Conservation (phyloP, 176 grass and related monocot species). For the Musa beccarii region DNA sequence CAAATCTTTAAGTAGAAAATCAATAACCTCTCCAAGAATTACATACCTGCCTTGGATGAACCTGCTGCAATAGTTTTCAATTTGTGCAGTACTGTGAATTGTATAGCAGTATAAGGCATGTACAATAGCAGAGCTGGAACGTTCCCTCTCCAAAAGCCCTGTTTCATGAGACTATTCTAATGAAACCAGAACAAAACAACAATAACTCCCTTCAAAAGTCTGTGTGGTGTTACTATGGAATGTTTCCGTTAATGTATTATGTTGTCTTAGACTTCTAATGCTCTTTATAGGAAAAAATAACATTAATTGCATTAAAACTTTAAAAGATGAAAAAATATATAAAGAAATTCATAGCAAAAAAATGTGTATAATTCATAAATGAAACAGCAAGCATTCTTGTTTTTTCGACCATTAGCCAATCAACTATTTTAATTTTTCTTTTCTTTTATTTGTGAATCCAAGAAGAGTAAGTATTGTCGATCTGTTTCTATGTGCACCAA, state of each 20-base stretch:
- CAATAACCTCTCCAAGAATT: neutral
- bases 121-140: constrained; percentile 86
- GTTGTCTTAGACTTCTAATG: neutral
- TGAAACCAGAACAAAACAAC: constrained; percentile 12
- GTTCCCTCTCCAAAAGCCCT: constrained; percentile 99
- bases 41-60: constrained; percentile 72
- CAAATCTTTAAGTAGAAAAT: neutral
- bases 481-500: too few species aligned
- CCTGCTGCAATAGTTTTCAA: constrained; percentile 91
- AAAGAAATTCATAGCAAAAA: neutral
- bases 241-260: neutral
- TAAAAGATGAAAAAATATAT: neutral
- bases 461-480: too few species aligned
- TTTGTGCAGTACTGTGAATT: constrained; percentile 87
- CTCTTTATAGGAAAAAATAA: neutral
- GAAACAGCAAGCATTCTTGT: neutral
- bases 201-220: neutral
- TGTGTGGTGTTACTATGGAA: neutral
- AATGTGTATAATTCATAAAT: too few species aligned
- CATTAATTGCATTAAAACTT: neutral
- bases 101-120: constrained; percentile 98
- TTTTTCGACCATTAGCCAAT: neutral
- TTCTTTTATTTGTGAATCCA: too few species aligned
- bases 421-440: too few species aligned
- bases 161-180: constrained; percentile 16